Evolutionary conservation across 2,329 filamentous ascomycete species (phyloP), one percentile per base, ranked within the genome.

Genomic region (Pseudogymnoascus destructans): DNA sequence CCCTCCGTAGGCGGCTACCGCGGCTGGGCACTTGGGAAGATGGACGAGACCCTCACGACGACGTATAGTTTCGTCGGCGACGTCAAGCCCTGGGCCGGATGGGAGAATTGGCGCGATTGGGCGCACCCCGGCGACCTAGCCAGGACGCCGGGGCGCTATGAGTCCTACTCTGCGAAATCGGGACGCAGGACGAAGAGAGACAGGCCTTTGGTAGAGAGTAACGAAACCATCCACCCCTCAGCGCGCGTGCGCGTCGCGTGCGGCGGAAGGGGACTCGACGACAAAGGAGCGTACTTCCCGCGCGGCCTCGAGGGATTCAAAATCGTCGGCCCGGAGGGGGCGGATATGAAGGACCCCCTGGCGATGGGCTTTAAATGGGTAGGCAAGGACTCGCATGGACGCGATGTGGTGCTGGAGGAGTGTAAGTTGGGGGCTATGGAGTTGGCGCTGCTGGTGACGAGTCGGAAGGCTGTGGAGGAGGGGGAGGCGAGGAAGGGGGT

Each of bases 201-300:
- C 2, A 4, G 25, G 1, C 67, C 67, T 5, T 61, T 74, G 17
- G 58, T 67, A 1, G 63, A 65, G 15, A 73, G 71, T 0, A 59
- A 62, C 21, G 72, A 73, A 63, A 62, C 64, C 13, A 63, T 74
- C 57, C 62, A 69, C 55, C 63, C 65, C 60, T 57, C 66, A 62
- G 62, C 70, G 59, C 49, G 69, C 59, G 38, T 62, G 7, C 13
- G 69, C 58, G 62, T 65, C 27, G 35, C 68, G 30, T 57, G 62
- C 32, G 52, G 64, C 46, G 56, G 65, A 57, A 52, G 64, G 60
- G 57, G 65, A 7, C 30, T 69, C 30, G 70, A 73, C 57, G 71
- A 72, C 27, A 58, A 13, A 56, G 59, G 56, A n/a, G 49, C 23
- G 27, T 27, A 58, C 38, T 49, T 23, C n/a, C 42, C 55, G 7